Conservation (phyloP, 2,329 filamentous ascomycete species). For the Aureobasidium namibiae region DNA sequence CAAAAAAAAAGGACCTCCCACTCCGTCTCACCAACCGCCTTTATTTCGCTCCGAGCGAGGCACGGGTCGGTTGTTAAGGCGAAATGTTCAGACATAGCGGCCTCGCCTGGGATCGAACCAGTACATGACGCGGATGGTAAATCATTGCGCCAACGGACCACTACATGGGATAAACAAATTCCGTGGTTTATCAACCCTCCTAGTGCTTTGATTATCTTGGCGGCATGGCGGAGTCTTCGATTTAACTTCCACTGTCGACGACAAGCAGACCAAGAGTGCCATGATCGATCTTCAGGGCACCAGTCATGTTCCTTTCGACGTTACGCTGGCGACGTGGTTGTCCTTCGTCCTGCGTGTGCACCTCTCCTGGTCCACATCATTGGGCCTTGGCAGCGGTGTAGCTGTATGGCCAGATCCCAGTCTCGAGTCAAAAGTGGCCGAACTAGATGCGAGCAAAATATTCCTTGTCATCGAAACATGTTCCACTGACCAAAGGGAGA, state of each 20-base stretch:
- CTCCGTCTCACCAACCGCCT: neutral
- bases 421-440: neutral
- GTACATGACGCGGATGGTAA: neutral
- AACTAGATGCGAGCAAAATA: neutral
- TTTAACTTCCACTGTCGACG: neutral
- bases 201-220: neutral
- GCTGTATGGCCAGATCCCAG: neutral
- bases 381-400: neutral
- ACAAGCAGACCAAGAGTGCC: neutral
- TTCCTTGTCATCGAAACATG: too few relatives aligned
- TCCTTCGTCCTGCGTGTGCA: neutral
- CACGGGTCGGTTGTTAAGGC: neutral
- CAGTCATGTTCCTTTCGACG: neutral
- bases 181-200: neutral
- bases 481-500: too few relatives aligned
- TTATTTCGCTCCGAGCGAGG: neutral
- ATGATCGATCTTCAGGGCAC: neutral
- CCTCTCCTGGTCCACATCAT: neutral
- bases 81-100: neutral
- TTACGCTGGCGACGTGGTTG: neutral
- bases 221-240: neutral
- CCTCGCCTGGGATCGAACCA: constrained; percentile 3
- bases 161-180: neutral
- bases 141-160: neutral
- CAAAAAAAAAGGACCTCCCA: constrained; percentile 7